phyloP scores from a whole-genome alignment of 2,329 filamentous ascomycete species.

The Chlorencoelia australis region DNA sequence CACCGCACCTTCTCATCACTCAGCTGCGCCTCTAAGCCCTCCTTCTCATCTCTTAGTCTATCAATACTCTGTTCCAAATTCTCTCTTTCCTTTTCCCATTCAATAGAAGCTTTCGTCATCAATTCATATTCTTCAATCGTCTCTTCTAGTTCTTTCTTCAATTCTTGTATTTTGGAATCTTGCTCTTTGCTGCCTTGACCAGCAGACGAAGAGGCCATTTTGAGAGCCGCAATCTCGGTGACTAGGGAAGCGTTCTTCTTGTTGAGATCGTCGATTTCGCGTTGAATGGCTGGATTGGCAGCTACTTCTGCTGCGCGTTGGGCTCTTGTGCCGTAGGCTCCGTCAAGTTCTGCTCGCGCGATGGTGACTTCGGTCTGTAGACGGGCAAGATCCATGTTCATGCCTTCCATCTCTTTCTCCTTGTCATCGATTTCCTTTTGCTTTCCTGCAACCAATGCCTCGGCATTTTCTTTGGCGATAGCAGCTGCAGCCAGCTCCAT shows the following conservation, averaged over 20 bases:
- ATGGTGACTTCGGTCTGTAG: conserved; percentile 78
- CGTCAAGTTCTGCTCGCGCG: conserved; percentile 81
- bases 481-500: conserved; percentile 18
- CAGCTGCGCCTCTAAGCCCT: conserved; percentile 52
- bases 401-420: conserved; percentile 39
- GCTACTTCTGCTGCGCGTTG: conserved; percentile 58
- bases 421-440: conserved; percentile 26
- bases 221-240: conserved; percentile 21
- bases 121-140: conserved; percentile 61
- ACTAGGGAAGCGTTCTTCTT: conserved; percentile 31
- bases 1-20: conserved; percentile 57
- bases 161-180: conserved; percentile 32
- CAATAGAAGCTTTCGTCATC: conserved; percentile 59
- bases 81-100: conserved; percentile 62
- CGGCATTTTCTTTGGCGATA: conserved; percentile 14
- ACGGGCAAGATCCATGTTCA: conserved; percentile 55
- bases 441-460: conserved; percentile 17
- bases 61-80: conserved; percentile 54
- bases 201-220: conserved; percentile 1
- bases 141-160: conserved; percentile 56
- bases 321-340: conserved; percentile 75
- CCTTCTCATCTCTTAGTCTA: conserved; percentile 50
- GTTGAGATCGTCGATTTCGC: conserved; percentile 46
- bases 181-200: conserved; percentile 17
- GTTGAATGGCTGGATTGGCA: conserved; percentile 45